Base-by-base conservation (phyloP, 768 basidiomycete genomes). In the Pulveroboletus sp. region DNA sequence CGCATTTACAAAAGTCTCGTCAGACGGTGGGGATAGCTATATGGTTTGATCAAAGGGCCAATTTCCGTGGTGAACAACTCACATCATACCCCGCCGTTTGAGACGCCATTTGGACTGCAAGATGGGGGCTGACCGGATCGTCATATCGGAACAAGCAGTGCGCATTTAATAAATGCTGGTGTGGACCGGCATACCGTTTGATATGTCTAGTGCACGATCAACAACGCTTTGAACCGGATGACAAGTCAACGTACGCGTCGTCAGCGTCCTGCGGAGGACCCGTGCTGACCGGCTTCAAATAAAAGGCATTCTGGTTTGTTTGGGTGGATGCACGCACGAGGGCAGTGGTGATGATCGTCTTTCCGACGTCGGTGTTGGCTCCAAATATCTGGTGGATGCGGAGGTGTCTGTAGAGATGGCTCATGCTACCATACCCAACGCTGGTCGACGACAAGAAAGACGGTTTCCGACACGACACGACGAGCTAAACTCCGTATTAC, bases 331-430 rank as follows among this genome's bases (percentile, higher is more conserved):
- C 85, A 31, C 89, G 77, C 37, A 85, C 80, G 31, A 98, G 81
- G 1, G 90, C 90, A 2, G 93, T 81, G 1, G 91, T 87, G 45
- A 97, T 72, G 49, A 97, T 78, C 0, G 94, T 97, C 70, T 98
- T 97, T 23, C 95, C 95, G 42, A 97, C 94, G 67, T 93, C 85
- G 2, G 95, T 98, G 69, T 95, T 97, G 1, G 94, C 93, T 27
- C 95, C 95, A 61, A 97, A 95, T 50, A 97, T 74, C 64, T 95
- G 91, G 66, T 94, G 90, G 25, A 93, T 73, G 16, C 91, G 82
- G 29, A 97, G 77, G 62, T 94, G 78, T 60, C 81, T 84, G 74
- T 88, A 94, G 38, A 98, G 83, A 19, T 85, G 77, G 41, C 88
- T 81, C 91, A 94, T 93, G 8, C 27, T 29, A 19, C 55, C 56